phyloP scores from a whole-genome alignment of 2,329 filamentous ascomycete species.

The Colletotrichum spinosum region DNA sequence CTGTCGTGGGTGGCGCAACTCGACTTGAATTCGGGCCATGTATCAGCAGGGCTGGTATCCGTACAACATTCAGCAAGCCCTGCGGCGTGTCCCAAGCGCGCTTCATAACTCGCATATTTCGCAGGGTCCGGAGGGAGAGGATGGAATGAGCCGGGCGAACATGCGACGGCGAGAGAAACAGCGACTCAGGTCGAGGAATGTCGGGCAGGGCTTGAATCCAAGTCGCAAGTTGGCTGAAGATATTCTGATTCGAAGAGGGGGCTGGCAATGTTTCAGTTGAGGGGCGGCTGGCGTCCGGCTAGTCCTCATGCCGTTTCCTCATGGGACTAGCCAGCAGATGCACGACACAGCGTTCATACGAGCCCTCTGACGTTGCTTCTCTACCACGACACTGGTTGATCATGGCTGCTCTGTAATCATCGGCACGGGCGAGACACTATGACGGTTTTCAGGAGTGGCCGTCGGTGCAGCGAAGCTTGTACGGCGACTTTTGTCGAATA shows the following conservation, averaged over 20 bases:
- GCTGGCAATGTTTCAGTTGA: constrained; percentile 22
- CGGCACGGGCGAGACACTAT: constrained; percentile 4
- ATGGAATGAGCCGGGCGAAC: neutral
- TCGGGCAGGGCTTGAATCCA: neutral
- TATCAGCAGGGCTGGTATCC: constrained; percentile 4
- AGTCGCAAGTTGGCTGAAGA: constrained; percentile 16
- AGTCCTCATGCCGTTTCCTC: constrained; percentile 29
- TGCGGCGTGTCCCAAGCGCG: no score
- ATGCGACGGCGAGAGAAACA: constrained; percentile 28
- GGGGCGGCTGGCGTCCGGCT: constrained; percentile 27
- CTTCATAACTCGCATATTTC: no score
- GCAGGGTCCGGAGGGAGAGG: constrained; percentile 1
- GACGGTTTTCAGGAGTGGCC: constrained; percentile 7
- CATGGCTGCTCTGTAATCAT: neutral
- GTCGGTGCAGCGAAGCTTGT: constrained; percentile 20
- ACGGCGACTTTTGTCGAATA: constrained; percentile 17
- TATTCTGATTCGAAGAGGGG: neutral
- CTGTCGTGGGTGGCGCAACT: constrained; percentile 23
- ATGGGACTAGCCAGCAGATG: constrained; percentile 1
- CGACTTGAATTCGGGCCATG: constrained; percentile 21
- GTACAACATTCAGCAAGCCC: no score
- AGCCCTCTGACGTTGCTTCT: neutral
- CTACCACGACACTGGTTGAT: neutral
- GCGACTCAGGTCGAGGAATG: constrained; percentile 23
- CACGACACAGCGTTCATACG: constrained; percentile 3